Conservation (phyloP, 768 basidiomycete genomes). For the Boletellus sp. region DNA sequence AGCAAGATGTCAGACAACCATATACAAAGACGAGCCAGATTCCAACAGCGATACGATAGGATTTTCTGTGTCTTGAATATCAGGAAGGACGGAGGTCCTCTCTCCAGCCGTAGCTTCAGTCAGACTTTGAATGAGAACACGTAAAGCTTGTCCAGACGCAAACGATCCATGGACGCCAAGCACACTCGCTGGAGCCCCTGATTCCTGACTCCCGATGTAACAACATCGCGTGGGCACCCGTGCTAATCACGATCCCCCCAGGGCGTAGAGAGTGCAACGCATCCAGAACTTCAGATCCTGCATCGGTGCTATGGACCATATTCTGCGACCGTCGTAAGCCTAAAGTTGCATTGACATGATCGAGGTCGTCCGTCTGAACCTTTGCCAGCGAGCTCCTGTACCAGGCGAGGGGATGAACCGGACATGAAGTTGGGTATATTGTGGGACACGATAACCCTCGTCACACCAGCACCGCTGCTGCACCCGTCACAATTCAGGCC, state of each 20-base stretch:
- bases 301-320: conserved; percentile 68
- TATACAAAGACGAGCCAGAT: conserved; percentile 35
- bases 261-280: conserved; percentile 88
- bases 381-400: conserved; percentile 25
- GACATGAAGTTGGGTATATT: conserved; percentile 52
- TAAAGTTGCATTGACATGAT: conserved; percentile 20
- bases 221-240: conserved; percentile 84
- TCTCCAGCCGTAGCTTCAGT: conserved; percentile 23
- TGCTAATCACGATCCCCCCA: conserved; percentile 84
- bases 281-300: conserved; percentile 95
- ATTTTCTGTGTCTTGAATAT: conserved; percentile 17
- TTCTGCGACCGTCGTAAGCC: conserved; percentile 63
- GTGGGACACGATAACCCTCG: conserved; percentile 87
- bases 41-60: conserved; percentile 37
- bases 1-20: too few relatives aligned
- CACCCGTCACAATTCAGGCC: conserved; percentile 92
- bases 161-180: conserved; percentile 83
- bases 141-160: conserved; percentile 92
- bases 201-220: conserved; percentile 82
- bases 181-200: conserved; percentile 95
- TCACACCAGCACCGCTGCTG: conserved; percentile 95
- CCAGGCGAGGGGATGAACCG: conserved; percentile 35
- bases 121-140: conserved; percentile 58
- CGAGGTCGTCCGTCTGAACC: conserved; percentile 23
- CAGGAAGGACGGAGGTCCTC: conserved; percentile 26